Percentiles rank a stretch among this genome's conserved stretches.
Evolutionary conservation across 352 stramenopile genomes (phyloP).

Genomic region (Pythium monospermum): DNA sequence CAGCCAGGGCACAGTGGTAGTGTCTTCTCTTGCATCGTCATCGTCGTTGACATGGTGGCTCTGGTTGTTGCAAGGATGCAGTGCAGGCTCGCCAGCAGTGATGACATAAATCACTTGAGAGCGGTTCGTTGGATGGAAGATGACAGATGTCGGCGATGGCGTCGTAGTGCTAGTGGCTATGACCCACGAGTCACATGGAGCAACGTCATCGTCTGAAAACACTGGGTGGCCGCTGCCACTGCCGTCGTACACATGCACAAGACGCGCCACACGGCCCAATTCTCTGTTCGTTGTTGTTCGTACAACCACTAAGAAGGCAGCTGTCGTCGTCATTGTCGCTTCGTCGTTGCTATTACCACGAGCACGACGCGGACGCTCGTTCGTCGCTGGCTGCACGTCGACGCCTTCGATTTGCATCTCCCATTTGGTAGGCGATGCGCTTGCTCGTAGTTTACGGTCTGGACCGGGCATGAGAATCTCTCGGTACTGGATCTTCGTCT

Average conservation of each 20-base stretch:
- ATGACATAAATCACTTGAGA: conserved; percentile 4
- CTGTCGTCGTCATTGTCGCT: no score
- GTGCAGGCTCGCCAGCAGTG: no score
- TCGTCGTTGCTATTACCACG: no score
- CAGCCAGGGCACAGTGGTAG: neutral
- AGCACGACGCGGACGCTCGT: no score
- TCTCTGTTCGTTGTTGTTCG: neutral
- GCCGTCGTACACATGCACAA: conserved; percentile 4
- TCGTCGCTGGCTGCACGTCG: conserved; percentile 10
- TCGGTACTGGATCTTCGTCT: conserved; percentile 19
- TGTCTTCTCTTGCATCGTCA: neutral
- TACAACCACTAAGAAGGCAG: conserved; percentile 5
- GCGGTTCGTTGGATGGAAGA: conserved; percentile 15
- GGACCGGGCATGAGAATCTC: conserved; percentile 7
- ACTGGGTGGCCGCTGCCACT: conserved; percentile 10
- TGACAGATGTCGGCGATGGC: neutral
- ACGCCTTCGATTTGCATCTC: conserved; percentile 4
- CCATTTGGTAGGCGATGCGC: neutral
- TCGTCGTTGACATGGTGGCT: neutral
- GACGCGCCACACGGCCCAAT: neutral
- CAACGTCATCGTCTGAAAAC: conserved; percentile 7
- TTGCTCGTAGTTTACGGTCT: neutral
- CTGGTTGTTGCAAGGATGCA: no score
- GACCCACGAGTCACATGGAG: conserved; percentile 15
- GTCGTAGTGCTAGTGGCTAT: neutral